phyloP scores from a whole-genome alignment of 257 asterid genomes.

The Catharanthus roseus region DNA sequence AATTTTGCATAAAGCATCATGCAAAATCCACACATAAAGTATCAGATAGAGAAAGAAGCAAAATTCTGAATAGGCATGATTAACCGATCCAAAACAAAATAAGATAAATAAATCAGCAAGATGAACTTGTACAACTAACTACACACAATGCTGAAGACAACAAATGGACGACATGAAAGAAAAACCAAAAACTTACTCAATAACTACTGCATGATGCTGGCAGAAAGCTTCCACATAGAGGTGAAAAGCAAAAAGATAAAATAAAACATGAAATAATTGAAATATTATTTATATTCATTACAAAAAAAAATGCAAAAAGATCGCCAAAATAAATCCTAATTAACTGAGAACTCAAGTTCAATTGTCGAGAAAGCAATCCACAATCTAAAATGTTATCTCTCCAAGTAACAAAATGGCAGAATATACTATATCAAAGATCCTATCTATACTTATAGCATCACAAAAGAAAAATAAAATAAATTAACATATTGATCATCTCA shows the following conservation, averaged over 20 bases:
- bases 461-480: too few relatives aligned
- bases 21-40: neutral
- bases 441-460: neutral
- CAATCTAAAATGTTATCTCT: neutral
- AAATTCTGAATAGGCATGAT: conserved; percentile 2
- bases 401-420: neutral
- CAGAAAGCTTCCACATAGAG: neutral
- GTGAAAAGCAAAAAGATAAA: too few relatives aligned
- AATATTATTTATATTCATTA: too few relatives aligned
- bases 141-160: neutral
- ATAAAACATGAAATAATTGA: too few relatives aligned
- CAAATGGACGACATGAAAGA: too few relatives aligned
- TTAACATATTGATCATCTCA: neutral
- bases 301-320: neutral
- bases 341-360: neutral
- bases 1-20: neutral
- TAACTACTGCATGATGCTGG: neutral
- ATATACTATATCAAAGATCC: neutral
- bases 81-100: neutral
- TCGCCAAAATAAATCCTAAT: neutral
- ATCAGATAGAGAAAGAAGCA: neutral
- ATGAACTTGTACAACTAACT: neutral
- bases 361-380: neutral
- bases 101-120: neutral
- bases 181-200: neutral